Conservation (phyloP, 768 basidiomycete species). For the Tubosaeta sp. region DNA sequence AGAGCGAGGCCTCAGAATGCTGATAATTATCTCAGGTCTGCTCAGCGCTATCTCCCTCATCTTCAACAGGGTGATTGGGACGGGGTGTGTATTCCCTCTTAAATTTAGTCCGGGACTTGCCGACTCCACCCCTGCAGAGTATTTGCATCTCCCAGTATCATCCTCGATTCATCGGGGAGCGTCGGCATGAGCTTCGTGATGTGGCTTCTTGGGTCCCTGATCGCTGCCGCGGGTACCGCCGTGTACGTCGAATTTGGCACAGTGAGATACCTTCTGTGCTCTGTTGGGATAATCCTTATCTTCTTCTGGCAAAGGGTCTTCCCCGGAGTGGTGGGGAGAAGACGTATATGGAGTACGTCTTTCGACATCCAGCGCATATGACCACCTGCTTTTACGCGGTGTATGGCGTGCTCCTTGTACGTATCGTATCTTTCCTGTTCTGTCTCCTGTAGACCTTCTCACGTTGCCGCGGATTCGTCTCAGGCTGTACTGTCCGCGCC, state of each 20-base stretch:
- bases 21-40: constrained; percentile 10
- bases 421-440: constrained; percentile 26
- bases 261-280: constrained; percentile 31
- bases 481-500: constrained; percentile 59
- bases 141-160: constrained; percentile 66
- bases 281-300: background rate
- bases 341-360: constrained; percentile 72
- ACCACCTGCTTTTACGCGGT: constrained; percentile 54
- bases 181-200: constrained; percentile 63
- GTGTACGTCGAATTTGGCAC: constrained; percentile 78
- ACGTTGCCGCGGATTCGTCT: background rate
- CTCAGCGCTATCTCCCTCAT: constrained; percentile 60
- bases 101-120: background rate
- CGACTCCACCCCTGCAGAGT: constrained; percentile 41
- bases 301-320: constrained; percentile 43
- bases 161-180: constrained; percentile 63
- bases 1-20: too few species aligned
- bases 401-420: constrained; percentile 55
- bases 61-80: constrained; percentile 73
- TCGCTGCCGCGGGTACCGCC: constrained; percentile 62
- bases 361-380: constrained; percentile 56
- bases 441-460: background rate
- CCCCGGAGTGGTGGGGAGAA: constrained; percentile 74
- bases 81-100: constrained; percentile 43
- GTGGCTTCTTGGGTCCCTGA: constrained; percentile 66